These are phyloP conservation scores for Lentinula aciculospora DNA, from an alignment of 768 basidiomycete species.

Conservation along the genomic window DNA sequence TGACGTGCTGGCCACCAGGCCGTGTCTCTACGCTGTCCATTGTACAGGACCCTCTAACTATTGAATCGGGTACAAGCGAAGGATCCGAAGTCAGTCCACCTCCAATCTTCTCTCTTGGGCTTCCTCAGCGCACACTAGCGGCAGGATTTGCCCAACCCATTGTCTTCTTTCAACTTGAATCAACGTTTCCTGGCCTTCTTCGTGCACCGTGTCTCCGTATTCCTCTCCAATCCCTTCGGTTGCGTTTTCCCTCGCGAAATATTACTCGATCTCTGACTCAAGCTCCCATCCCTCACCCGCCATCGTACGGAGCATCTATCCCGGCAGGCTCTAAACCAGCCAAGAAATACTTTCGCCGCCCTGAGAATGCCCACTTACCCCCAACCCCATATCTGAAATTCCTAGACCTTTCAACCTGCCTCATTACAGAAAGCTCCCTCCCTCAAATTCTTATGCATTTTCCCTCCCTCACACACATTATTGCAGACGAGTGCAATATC, in stretches of 20 bases:
- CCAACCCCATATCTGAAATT: constrained; percentile 39
- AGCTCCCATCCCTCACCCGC: constrained; percentile 15
- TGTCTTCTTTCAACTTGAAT: constrained; percentile 72
- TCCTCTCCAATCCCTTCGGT: constrained; percentile 49
- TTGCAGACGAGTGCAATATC: constrained; percentile 64
- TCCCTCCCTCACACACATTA: constrained; percentile 49
- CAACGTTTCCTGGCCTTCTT: constrained; percentile 38
- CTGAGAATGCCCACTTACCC: neutral
- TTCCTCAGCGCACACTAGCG: constrained; percentile 17
- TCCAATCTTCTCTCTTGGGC: neutral
- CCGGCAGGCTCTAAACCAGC: neutral
- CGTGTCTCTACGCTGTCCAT: constrained; percentile 47
- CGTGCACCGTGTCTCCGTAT: constrained; percentile 42
- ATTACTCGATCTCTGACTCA: constrained; percentile 36
- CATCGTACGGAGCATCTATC: constrained; percentile 3
- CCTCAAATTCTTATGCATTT: constrained; percentile 50
- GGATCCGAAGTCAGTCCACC: constrained; percentile 17
- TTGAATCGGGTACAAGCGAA: neutral
- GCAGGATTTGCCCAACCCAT: constrained; percentile 77
- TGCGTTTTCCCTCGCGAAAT: constrained; percentile 69
- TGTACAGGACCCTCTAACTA: constrained; percentile 51
- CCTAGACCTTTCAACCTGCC: constrained; percentile 75
- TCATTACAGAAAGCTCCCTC: constrained; percentile 46
- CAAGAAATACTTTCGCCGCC: neutral
- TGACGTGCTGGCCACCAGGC: constrained; percentile 58